These are phyloP conservation scores for Elaphomyces granulatus DNA, from an alignment of 495 filamentous ascomycete genomes.

Conservation along the genomic window DNA sequence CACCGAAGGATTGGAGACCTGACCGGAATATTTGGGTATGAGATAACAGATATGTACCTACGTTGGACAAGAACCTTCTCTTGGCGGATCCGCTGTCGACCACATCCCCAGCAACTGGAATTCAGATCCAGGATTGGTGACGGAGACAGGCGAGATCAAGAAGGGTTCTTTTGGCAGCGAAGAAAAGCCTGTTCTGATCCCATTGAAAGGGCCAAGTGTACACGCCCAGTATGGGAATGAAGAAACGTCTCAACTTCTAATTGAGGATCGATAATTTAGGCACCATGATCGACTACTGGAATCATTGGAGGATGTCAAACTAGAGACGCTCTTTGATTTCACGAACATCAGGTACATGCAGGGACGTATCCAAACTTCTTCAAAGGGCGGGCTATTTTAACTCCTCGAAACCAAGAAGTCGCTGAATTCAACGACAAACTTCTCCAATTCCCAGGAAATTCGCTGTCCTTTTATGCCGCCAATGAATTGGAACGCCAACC, in stretches of 20 bases:
- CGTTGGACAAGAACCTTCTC: too few species aligned
- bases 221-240: not conserved
- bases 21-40: not conserved
- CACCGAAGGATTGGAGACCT: not conserved
- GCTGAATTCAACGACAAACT: too few species aligned
- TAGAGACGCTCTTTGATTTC: not conserved
- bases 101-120: not conserved
- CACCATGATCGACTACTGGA: not conserved
- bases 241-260: not conserved
- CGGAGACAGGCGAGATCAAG: not conserved
- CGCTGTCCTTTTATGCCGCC: too few species aligned
- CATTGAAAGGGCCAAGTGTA: not conserved
- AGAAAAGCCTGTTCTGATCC: not conserved
- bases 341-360: too few species aligned
- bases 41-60: too few species aligned
- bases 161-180: not conserved
- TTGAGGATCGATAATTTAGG: not conserved
- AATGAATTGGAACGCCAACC: too few species aligned
- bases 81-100: not conserved
- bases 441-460: too few species aligned
- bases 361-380: not conserved
- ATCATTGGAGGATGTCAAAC: not conserved
- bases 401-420: too few species aligned
- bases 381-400: too few species aligned
- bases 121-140: not conserved